phyloP scores from a whole-genome alignment of 2,329 filamentous ascomycete species.

The Trichoderma pleuroti region DNA sequence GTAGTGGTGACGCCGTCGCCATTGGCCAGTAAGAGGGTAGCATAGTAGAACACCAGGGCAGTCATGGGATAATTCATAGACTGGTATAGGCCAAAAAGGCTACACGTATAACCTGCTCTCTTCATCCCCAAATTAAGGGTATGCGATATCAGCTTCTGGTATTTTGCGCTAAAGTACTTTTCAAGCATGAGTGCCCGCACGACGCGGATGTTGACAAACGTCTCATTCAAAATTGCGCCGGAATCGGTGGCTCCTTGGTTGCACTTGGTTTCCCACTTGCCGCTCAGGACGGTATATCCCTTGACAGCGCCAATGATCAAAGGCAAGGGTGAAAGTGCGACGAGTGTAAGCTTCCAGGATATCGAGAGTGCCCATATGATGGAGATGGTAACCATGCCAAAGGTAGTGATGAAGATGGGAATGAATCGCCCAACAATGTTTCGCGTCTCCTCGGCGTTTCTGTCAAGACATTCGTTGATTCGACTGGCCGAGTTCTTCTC shows the following conservation, averaged over 20 bases:
- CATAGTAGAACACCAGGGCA: constrained; percentile 82
- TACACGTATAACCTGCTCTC: constrained; percentile 63
- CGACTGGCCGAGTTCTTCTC: constrained; percentile 60
- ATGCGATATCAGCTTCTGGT: constrained; percentile 47
- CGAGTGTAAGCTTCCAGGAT: constrained; percentile 77
- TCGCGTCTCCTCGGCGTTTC: constrained; percentile 82
- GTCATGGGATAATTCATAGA: constrained; percentile 67
- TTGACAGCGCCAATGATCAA: constrained; percentile 64
- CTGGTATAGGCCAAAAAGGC: constrained; percentile 75
- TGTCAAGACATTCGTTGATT: constrained; percentile 70
- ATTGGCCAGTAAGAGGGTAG: constrained; percentile 58
- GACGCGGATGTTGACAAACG: constrained; percentile 73
- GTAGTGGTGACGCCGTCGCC: constrained; percentile 47
- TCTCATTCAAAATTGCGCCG: constrained; percentile 62
- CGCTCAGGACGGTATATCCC: constrained; percentile 61
- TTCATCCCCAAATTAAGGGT: constrained; percentile 61
- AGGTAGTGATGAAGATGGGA: constrained; percentile 63
- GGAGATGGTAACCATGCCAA: constrained; percentile 64
- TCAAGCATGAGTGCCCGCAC: constrained; percentile 75
- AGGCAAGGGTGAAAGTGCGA: constrained; percentile 66
- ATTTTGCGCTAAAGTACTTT: constrained; percentile 63
- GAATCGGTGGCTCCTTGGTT: constrained; percentile 60
- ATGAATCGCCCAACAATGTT: constrained; percentile 77
- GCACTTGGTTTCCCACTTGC: constrained; percentile 67
- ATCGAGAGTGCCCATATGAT: constrained; percentile 70